phyloP scores from a whole-genome alignment of 768 basidiomycete genomes.

The Russula sp. region DNA sequence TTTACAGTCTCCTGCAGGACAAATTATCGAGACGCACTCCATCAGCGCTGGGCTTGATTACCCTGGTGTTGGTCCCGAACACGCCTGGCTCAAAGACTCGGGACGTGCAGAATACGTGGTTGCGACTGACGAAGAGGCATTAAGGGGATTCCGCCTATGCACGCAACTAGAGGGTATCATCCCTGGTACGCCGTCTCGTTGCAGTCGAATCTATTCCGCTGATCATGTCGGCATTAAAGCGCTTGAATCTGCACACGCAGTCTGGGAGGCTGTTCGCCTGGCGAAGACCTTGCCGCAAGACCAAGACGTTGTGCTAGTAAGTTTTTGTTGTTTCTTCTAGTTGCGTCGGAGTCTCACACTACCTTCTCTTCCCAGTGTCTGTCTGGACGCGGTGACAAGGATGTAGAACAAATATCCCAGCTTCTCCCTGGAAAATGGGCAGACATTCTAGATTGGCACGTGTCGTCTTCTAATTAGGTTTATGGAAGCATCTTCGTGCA shows the following conservation, averaged over 20 bases:
- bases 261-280: constrained; percentile 84
- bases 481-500: no score
- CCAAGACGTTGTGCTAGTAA: constrained; percentile 81
- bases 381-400: constrained; percentile 95
- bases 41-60: constrained; percentile 96
- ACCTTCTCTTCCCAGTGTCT: constrained; percentile 51
- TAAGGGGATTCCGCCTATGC: constrained; percentile 85
- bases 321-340: constrained; percentile 28
- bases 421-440: constrained; percentile 92
- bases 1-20: constrained; percentile 79
- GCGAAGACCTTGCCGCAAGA: constrained; percentile 83
- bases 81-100: constrained; percentile 94
- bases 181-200: constrained; percentile 50
- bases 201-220: background rate
- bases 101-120: constrained; percentile 89
- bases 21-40: constrained; percentile 96
- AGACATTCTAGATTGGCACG: constrained; percentile 88
- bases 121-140: constrained; percentile 90
- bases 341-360: background rate
- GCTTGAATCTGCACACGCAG: constrained; percentile 90
- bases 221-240: constrained; percentile 40
- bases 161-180: constrained; percentile 97
- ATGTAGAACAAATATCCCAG: constrained; percentile 94
- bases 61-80: constrained; percentile 96
- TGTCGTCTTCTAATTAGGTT: constrained; percentile 32